Evolutionary conservation across 257 asterid species (phyloP), one percentile per base, ranked within the genome.

Genomic region (Solanum chilense): DNA sequence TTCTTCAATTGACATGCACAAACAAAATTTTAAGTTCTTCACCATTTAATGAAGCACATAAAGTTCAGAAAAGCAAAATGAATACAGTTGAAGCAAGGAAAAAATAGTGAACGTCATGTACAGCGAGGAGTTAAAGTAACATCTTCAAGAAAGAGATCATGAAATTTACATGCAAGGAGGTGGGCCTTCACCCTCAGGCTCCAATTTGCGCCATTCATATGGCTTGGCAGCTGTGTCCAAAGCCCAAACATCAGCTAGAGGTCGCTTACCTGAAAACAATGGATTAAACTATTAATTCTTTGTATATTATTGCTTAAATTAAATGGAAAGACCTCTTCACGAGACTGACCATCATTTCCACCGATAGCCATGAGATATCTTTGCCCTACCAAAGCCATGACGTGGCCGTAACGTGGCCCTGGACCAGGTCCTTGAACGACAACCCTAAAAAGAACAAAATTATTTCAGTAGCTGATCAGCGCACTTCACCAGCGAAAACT

Each of bases 161-260:
- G 86, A 86, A 86, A 91, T 95, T 93, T 90, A 97, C 99, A 97
- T 97, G 99, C 99, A 97, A 85, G 99, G 99, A 86, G 99, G 99
- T 49, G 99, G 99, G 87, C 99, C 99, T 92, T 97, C 99, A 49
- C 99, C 99, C 92, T 96, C 99, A 83, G 99, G 99, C 92, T 97
- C 99, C 92, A 96, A 88, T 92, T 97, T 97, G 89, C 99, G 93
- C 99, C 99, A 97, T 90, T 97, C 99, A 90, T 97, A 97, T 62
- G 99, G 99, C 95, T 97, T 97, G 73, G 99, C 99, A 91, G 99
- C 99, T 86, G 99, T 97, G 91, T 97, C 99, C 89, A 97, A 92
- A 42, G 99, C 99, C 99, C 99, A 97, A 5, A 97, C 99, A 92
- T 97, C 99, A 88, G 99, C 99, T 90, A 97, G 91, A 85, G 99